Evolutionary conservation across 2,329 filamentous ascomycete genomes (phyloP).

Genomic region (Cadophora malorum): DNA sequence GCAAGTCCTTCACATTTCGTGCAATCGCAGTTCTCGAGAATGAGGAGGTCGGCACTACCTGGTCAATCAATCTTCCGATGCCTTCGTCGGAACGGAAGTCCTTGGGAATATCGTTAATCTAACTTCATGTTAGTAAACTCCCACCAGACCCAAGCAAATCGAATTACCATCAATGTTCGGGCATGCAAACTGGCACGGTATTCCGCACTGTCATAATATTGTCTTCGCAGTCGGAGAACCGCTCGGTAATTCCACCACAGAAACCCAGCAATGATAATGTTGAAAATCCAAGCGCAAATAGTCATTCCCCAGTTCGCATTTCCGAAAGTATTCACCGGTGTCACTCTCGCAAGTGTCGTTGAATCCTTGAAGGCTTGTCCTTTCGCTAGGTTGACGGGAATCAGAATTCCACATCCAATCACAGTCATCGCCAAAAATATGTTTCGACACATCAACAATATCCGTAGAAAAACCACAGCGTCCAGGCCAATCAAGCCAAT

Average conservation of each 20-base stretch:
- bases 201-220: constrained; percentile 84
- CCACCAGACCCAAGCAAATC: neutral
- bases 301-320: constrained; percentile 64
- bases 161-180: constrained; percentile 66
- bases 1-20: constrained; percentile 90
- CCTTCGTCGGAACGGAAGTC: constrained; percentile 84
- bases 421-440: constrained; percentile 79
- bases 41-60: constrained; percentile 77
- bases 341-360: constrained; percentile 62
- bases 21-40: constrained; percentile 83
- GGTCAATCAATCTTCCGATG: constrained; percentile 81
- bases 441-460: constrained; percentile 89
- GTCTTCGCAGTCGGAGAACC: constrained; percentile 71
- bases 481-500: constrained; percentile 89
- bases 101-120: constrained; percentile 85
- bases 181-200: constrained; percentile 90
- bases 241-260: constrained; percentile 90
- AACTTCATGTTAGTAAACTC: constrained; percentile 33
- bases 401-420: constrained; percentile 76
- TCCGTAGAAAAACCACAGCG: constrained; percentile 87
- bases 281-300: constrained; percentile 68
- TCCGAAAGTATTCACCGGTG: constrained; percentile 61
- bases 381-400: constrained; percentile 76
- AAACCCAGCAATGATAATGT: constrained; percentile 78
- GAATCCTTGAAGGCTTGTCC: constrained; percentile 46